Base-by-base conservation (phyloP, 1,139 yeast species). In the Casaregolazyma lundiana region DNA sequence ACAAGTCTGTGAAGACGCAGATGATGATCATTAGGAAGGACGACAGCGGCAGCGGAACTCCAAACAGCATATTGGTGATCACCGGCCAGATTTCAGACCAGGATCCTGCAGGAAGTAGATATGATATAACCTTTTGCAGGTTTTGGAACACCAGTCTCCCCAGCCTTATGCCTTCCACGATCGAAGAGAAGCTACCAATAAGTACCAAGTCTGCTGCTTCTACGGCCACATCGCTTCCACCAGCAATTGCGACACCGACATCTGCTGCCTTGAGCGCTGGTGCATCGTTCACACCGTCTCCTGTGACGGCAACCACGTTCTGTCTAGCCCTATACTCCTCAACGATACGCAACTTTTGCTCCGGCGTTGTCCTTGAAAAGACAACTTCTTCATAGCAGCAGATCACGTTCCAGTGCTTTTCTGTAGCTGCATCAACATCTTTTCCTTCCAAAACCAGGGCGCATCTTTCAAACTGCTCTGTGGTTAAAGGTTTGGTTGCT, bases 211-310 rank as follows among this genome's bases (percentile, higher is more conserved):
- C 81, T 26, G 79, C 69, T 0, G 81, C 81, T 51, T 76, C 81
- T 54, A 75, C 71, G n/a, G 81, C 81, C 53, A 77, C 72, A 54
- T 77, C 81, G 17, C 78, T 70, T 2, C 78, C 81, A 42, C 67
- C 70, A 5, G 67, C 69, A 66, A 76, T 67, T 1, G 80, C 75
- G 49, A 77, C 73, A 36, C 81, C 81, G 46, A 76, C 69, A 58
- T 75, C 77, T 1, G 80, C 77, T 51, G 71, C 74, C 53, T 70
- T 72, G 51, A 75, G 65, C 0, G 79, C 71, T 5, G 80, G 80
- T 0, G 78, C 75, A 60, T 75, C 79, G 53, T 75, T 75, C 40
- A 75, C 73, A 51, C 80, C 80, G 57, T 75, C 79, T 22, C 80
- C 80, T 34, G 77, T 72, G 75, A 75, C 73, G 7, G 74, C 79